Conservation (phyloP, 2,329 filamentous ascomycete species). For the Aspergillus oerlinghausenensis region DNA sequence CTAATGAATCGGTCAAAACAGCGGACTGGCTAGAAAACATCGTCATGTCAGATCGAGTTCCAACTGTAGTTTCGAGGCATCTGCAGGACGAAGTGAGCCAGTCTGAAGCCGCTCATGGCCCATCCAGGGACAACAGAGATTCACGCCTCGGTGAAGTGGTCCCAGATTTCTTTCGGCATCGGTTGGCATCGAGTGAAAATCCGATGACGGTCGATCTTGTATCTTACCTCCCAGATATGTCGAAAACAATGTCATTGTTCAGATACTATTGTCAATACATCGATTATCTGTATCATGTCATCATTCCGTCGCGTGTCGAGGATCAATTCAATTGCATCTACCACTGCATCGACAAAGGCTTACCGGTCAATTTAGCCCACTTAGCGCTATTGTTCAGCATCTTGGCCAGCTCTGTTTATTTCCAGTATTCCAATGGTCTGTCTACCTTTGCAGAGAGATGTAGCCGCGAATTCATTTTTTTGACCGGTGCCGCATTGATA, state of each 20-base stretch:
- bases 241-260: constrained; percentile 27
- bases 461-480: constrained; percentile 24
- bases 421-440: constrained; percentile 18
- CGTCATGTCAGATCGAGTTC: constrained; percentile 25
- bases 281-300: constrained; percentile 34
- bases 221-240: constrained; percentile 24
- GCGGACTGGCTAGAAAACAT: constrained; percentile 28
- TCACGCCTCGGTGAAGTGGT: background rate
- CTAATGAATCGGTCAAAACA: constrained; percentile 19
- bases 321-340: constrained; percentile 29
- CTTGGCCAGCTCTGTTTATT: constrained; percentile 26
- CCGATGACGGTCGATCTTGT: constrained; percentile 17
- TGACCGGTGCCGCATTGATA: constrained; percentile 29
- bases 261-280: constrained; percentile 31
- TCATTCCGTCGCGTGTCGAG: constrained; percentile 23
- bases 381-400: constrained; percentile 34
- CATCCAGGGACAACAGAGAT: constrained; percentile 1
- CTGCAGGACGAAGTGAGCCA: constrained; percentile 10
- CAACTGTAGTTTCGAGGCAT: constrained; percentile 16
- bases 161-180: background rate
- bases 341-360: constrained; percentile 14
- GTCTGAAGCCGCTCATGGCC: constrained; percentile 2
- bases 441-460: constrained; percentile 16
- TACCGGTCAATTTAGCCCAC: constrained; percentile 20
- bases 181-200: constrained; percentile 15